A percentile compares a stretch with the other conserved stretches of the same genome.
These are phyloP conservation scores for Amylostereum chailletii DNA, from an alignment of 1,284 basidiomycete species.

Conservation along the genomic window DNA sequence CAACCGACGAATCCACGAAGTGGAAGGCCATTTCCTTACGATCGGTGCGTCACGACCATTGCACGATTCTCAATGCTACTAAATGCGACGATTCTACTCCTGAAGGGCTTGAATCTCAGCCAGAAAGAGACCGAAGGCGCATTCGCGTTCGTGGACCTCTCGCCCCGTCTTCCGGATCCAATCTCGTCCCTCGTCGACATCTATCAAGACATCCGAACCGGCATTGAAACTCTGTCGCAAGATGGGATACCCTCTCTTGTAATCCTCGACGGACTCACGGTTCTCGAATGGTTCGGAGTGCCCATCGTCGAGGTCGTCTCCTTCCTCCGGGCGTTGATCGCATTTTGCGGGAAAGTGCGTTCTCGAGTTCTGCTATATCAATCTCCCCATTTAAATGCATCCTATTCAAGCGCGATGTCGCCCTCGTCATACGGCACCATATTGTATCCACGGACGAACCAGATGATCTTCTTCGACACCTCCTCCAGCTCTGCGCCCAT, in stretches of 20 bases:
- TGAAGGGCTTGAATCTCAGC: constrained; percentile 45
- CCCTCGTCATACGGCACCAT: constrained; percentile 57
- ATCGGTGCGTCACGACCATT: constrained; percentile 33
- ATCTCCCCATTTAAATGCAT: not conserved
- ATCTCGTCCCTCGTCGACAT: constrained; percentile 15
- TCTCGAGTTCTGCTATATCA: not conserved
- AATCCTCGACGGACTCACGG: constrained; percentile 57
- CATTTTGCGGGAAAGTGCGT: constrained; percentile 46
- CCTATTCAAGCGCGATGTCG: constrained; percentile 32
- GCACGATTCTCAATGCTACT: not conserved
- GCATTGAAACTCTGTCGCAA: constrained; percentile 9
- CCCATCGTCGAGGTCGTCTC: constrained; percentile 37
- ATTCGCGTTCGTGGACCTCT: constrained; percentile 45
- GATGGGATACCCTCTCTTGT: constrained; percentile 29
- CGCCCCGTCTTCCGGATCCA: constrained; percentile 15
- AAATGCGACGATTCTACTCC: not conserved
- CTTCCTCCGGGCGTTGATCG: constrained; percentile 49
- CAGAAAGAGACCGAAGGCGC: constrained; percentile 32
- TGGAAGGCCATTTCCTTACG: constrained; percentile 57
- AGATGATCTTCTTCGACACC: constrained; percentile 46
- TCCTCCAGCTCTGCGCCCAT: constrained; percentile 51
- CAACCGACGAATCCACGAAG: constrained; percentile 43
- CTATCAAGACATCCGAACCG: constrained; percentile 23
- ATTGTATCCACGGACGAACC: constrained; percentile 41
- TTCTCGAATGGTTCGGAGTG: constrained; percentile 61